Conservation (phyloP, 139 green algal species). For the Chlamydomonas asymmetrica region DNA sequence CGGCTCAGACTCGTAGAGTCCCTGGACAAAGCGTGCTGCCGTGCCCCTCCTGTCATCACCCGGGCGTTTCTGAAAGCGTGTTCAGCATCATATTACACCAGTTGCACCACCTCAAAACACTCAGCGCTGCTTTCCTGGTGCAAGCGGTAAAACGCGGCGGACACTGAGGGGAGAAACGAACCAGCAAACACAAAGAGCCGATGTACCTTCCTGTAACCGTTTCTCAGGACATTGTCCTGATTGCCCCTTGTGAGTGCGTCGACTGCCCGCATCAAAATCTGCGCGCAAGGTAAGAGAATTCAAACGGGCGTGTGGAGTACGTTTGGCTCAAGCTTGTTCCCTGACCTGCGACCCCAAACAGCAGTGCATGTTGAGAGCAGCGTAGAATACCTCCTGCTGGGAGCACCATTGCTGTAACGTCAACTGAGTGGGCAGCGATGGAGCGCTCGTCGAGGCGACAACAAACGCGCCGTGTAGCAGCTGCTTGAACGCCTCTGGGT, state of each 20-base stretch:
- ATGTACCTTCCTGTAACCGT: conserved; percentile 55
- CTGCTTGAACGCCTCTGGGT: too few species aligned
- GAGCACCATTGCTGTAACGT: too few species aligned
- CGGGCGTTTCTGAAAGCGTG: neutral
- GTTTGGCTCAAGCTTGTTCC: too few species aligned
- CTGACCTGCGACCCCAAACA: too few species aligned
- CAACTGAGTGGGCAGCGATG: too few species aligned
- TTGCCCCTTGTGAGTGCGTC: conserved; percentile 50
- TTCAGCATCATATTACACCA: neutral
- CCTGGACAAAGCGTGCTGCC: conserved; percentile 10
- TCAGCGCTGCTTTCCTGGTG: neutral
- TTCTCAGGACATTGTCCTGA: conserved; percentile 58
- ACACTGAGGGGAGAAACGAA: neutral
- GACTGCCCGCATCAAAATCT: conserved; percentile 62
- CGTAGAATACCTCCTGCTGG: too few species aligned
- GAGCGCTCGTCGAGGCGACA: too few species aligned
- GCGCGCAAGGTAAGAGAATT: neutral
- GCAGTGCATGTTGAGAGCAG: too few species aligned
- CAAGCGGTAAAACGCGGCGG: too few species aligned
- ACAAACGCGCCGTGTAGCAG: too few species aligned
- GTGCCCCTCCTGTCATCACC: neutral
- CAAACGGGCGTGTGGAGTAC: too few species aligned
- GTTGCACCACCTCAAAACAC: neutral
- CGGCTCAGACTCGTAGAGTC: conserved; percentile 45
- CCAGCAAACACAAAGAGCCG: neutral